A percentile compares a stretch with the other conserved stretches of the same genome.
phyloP scores from a whole-genome alignment of 176 grass and related monocot genomes.

The Juncus effusus region DNA sequence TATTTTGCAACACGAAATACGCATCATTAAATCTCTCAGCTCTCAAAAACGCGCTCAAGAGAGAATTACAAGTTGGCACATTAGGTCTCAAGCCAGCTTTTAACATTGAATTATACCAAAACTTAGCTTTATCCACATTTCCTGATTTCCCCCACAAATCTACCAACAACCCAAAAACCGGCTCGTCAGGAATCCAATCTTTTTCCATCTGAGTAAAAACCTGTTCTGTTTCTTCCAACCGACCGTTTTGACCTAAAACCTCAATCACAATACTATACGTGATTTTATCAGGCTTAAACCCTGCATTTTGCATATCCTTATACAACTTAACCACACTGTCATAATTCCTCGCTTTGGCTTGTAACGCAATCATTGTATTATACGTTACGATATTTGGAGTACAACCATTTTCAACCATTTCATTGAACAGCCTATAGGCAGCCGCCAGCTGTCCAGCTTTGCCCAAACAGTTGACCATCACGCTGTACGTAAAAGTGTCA shows the following conservation, averaged over 20 bases:
- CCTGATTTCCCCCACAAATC: constrained; percentile 97
- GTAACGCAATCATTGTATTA: constrained; percentile 90
- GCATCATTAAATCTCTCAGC: constrained; percentile 66
- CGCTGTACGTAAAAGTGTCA: constrained; percentile 93
- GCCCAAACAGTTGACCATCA: constrained; percentile 96
- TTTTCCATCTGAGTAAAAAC: constrained; percentile 81
- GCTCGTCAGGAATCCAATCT: constrained; percentile 91
- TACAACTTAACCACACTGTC: constrained; percentile 86
- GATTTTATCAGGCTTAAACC: constrained; percentile 94
- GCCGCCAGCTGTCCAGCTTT: constrained; percentile 74
- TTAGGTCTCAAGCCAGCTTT: constrained; percentile 79
- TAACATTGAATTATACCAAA: constrained; percentile 86
- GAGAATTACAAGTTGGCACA: constrained; percentile 85
- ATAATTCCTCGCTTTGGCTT: constrained; percentile 91
- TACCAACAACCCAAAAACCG: constrained; percentile 83
- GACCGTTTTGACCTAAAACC: constrained; percentile 72
- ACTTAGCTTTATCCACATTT: constrained; percentile 68
- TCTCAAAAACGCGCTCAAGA: constrained; percentile 79
- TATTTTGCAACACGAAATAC: constrained; percentile 61
- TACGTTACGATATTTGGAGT: constrained; percentile 93
- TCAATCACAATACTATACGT: constrained; percentile 97
- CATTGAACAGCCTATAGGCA: constrained; percentile 76
- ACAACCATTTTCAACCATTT: constrained; percentile 90
- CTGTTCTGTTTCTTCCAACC: constrained; percentile 72
- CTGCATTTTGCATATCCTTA: constrained; percentile 90